A percentile compares a stretch with the other conserved stretches of the same genome.
Conservation (phyloP, 2,329 filamentous ascomycete species). For the Pseudocercospora eumusae region DNA sequence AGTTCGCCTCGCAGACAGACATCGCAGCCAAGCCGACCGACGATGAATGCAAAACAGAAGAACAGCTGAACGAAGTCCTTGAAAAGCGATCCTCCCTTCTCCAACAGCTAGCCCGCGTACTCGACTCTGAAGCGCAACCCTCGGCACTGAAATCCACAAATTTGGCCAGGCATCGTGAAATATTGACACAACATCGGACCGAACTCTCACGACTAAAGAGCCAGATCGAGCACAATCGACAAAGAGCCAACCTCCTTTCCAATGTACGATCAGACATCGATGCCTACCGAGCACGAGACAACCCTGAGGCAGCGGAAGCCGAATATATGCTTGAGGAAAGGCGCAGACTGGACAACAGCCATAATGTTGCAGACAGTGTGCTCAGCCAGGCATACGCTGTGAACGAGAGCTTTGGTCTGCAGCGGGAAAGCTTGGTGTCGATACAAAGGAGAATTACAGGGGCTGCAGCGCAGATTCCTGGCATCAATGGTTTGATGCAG, state of each 20-base stretch:
- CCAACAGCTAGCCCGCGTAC: conserved; percentile 77
- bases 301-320: conserved; percentile 80
- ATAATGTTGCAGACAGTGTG: conserved; percentile 85
- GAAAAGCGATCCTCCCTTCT: conserved; percentile 84
- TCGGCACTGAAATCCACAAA: conserved; percentile 98
- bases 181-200: conserved; percentile 80
- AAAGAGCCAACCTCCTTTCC: conserved; percentile 84
- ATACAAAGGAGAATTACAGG: conserved; percentile 89
- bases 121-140: conserved; percentile 89
- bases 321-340: conserved; percentile 98
- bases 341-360: conserved; percentile 79
- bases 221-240: conserved; percentile 73
- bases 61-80: conserved; percentile 79
- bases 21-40: conserved; percentile 81
- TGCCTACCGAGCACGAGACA: conserved; percentile 70
- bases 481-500: conserved; percentile 86
- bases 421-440: conserved; percentile 82
- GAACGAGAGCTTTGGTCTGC: conserved; percentile 83
- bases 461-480: conserved; percentile 87
- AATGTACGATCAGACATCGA: conserved; percentile 92
- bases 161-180: conserved; percentile 84
- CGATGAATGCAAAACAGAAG: conserved; percentile 78
- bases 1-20: conserved; percentile 78
- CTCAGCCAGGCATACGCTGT: conserved; percentile 95
- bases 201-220: conserved; percentile 76